Base-by-base conservation (phyloP, 1,284 basidiomycete genomes). In the Uromyces viciae-fabae region DNA sequence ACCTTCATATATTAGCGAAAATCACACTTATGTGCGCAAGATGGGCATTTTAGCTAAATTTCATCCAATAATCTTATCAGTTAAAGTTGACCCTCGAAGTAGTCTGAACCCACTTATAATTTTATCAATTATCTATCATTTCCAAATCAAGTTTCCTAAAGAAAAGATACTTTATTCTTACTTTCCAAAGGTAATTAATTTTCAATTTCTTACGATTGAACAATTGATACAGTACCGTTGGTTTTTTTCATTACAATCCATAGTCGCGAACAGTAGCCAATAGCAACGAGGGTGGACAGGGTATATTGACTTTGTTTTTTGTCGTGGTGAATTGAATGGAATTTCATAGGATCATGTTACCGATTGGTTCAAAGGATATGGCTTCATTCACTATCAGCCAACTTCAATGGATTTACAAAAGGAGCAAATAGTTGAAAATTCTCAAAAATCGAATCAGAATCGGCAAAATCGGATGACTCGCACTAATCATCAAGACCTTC, bases 31-130 rank as follows among this genome's bases (percentile, higher is more conserved):
- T 11, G 46, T 19, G 7, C 22, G 15, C n/a, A 60, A 3, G 22
- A 64, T 64, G 60, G n/a, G 8, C 33, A 64, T 38, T 8, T n/a
- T 64, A 19, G 60, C 60, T 38, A 64, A 64, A 38, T 64, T 64
- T n/a, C 22, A 38, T 38, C 5, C 60, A 31, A 64, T 38, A 22
- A 38, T 64, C 33, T 38, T 64, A 38, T 64, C 60, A 38, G 33
- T 64, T 22, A 64, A 64, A 22, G 28, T 38, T 11, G 22, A 31
- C 19, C 22, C 60, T 38, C 17, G 33, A 15, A 38, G 33, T 19
- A 22, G 33, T 38, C 28, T 64, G 40, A 64, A 19, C 28, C 33
- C 60, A 64, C 17, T 64, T 33, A 38, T 38, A 5, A 38, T 64
- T 38, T 38, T 64, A 3, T 64, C 60, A 14, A 64, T 64, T 38